Evolutionary conservation across 805 yeast species (phyloP).

Genomic region (Lachancea dasiensis): DNA sequence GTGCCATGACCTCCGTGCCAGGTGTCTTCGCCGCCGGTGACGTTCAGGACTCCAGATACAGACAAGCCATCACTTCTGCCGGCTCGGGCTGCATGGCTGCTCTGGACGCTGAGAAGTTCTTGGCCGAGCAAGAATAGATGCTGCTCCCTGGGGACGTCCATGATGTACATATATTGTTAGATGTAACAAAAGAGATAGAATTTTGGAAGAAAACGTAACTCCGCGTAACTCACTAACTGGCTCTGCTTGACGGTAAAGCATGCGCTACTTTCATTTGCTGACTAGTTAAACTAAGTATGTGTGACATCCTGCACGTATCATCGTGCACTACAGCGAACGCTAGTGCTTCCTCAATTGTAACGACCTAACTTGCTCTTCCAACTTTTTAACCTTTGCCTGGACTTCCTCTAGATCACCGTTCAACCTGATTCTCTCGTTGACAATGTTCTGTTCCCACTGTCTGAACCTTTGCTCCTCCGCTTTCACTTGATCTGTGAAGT

Average conservation of each 20-base stretch:
- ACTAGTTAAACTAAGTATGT: too few relatives aligned
- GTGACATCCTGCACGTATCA: constrained; percentile 14
- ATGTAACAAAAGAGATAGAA: too few relatives aligned
- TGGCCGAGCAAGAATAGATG: constrained; percentile 50
- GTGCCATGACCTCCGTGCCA: constrained; percentile 74
- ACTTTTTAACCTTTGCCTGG: constrained; percentile 65
- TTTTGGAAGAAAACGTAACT: too few relatives aligned
- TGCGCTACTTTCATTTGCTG: too few relatives aligned
- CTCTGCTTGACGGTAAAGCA: too few relatives aligned
- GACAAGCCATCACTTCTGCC: constrained; percentile 99
- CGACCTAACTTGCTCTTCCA: constrained; percentile 70
- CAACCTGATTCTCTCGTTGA: constrained; percentile 88
- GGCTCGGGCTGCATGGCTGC: constrained; percentile 99
- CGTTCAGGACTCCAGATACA: constrained; percentile 92
- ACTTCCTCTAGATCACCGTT: constrained; percentile 90
- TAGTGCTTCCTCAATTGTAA: too few relatives aligned
- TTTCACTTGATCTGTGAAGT: constrained; percentile 94
- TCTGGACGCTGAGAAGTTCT: constrained; percentile 81
- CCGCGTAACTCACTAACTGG: too few relatives aligned
- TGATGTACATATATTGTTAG: too few relatives aligned
- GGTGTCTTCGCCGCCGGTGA: constrained; percentile 99
- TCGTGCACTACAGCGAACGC: too few relatives aligned
- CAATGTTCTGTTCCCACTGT: constrained; percentile 97
- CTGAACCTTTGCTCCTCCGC: constrained; percentile 95
- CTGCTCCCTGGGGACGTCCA: too few relatives aligned